Base-by-base conservation (phyloP, 2,329 filamentous ascomycete species). In the Alternaria dauci region DNA sequence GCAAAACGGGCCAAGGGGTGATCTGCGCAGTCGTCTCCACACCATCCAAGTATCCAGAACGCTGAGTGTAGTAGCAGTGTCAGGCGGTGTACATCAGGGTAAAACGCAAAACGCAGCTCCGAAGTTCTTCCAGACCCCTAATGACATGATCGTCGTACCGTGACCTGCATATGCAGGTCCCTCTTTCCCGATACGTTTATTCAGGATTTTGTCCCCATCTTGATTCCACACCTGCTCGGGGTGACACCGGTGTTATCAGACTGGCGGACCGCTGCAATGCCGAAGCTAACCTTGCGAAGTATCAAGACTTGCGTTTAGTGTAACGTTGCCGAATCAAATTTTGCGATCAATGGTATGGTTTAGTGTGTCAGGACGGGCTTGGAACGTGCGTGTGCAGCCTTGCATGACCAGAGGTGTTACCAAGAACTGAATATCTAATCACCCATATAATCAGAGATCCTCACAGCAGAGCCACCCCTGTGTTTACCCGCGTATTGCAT, bases 241-340 rank as follows among this genome's bases (percentile, higher is more conserved):
- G 18, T 36, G 16, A 50, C 32, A 38, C 46, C 46, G 46, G 46
- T 38, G 20, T n/a, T 34, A 12, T 32, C 32, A 50, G 30, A 14
- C 46, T 25, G 36, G 20, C 14, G 20, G 20, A 18, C 32, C 46
- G 30, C 20, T 50, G 14, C 30, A 20, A 25, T n/a, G 38, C 50
- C 50, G 50, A 52, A 52, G 36, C 25, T 53, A 53, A 53, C 20
- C 38, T 43, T 43, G 26, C n/a, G 38, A 28, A 12, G 36, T 23
- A 43, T 30, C 51, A 26, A 16, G n/a, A 53, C 25, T 30, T 9
- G 26, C 9, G 14, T 20, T 25, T 32, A 42, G 28, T 11, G 36
- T 32, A 25, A 23, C 51, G 43, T 23, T 32, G 12, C 39, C 26
- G 25, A 20, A 23, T 43, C 18, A 30, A n/a, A 43, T 32, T 42